phyloP scores from a whole-genome alignment of 108 stramenopile species.

The Nitzschia sp. region DNA sequence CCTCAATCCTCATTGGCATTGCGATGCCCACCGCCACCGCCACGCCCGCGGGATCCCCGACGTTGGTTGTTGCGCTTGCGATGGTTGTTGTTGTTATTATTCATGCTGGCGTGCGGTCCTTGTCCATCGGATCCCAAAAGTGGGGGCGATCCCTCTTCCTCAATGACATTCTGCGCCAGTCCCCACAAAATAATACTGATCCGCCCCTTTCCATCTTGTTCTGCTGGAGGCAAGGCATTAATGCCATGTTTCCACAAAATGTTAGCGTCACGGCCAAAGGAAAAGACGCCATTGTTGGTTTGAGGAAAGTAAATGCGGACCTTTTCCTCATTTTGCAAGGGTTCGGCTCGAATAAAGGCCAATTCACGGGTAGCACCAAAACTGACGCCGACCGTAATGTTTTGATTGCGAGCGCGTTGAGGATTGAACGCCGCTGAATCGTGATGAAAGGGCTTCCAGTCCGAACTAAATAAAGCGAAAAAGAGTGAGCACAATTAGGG shows the following conservation, averaged over 20 bases:
- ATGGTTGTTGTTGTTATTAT: conserved; percentile 11
- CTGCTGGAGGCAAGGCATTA: conserved; percentile 65
- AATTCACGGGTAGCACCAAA: conserved; percentile 85
- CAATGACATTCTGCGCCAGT: conserved; percentile 54
- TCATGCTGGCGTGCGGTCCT: conserved; percentile 60
- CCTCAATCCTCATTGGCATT: not conserved
- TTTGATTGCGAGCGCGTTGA: conserved; percentile 75
- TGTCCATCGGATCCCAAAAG: conserved; percentile 74
- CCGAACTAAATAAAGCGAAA: conserved; percentile 24
- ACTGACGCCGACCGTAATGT: conserved; percentile 82
- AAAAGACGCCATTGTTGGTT: conserved; percentile 84
- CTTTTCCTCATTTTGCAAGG: conserved; percentile 4
- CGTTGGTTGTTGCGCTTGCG: not conserved
- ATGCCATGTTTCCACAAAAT: conserved; percentile 86
- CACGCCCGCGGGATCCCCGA: not conserved
- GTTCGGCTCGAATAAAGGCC: conserved; percentile 68
- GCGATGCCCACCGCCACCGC: not conserved
- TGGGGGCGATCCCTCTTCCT: conserved; percentile 78
- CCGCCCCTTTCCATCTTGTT: conserved; percentile 72
- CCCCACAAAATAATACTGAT: conserved; percentile 89
- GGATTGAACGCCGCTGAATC: conserved; percentile 90
- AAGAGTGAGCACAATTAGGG: not conserved
- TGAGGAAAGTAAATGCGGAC: conserved; percentile 85
- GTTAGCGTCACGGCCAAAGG: conserved; percentile 87
- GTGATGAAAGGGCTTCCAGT: conserved; percentile 94